Percentiles rank a stretch among this genome's conserved stretches.
These are phyloP conservation scores for Rosa chinensis DNA, from an alignment of 306 rosid species.

Conservation along the genomic window DNA sequence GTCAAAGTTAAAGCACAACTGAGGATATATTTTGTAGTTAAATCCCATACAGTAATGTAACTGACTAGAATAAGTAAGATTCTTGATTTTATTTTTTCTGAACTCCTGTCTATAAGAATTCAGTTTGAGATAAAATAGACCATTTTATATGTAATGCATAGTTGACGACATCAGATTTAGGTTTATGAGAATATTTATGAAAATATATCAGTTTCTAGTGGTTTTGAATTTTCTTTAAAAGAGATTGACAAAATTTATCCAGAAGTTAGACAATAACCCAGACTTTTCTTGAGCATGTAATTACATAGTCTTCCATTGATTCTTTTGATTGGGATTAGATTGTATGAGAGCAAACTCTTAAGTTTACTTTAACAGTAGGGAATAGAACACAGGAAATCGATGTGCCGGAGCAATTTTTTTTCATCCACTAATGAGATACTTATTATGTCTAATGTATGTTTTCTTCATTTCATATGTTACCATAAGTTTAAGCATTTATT, in stretches of 20 bases:
- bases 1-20: neutral
- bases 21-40: neutral
- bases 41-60: neutral
- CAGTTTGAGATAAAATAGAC: neutral
- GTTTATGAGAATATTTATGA: conserved; percentile 1
- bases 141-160: neutral
- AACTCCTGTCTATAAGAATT: neutral
- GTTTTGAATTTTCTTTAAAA: too few species aligned
- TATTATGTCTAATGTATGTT: neutral
- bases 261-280: too few species aligned
- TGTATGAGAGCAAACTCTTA: neutral
- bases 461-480: neutral
- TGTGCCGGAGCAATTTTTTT: neutral
- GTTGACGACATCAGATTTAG: neutral
- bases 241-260: too few species aligned
- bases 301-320: neutral
- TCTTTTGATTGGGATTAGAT: neutral
- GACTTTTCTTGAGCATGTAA: neutral
- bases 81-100: neutral
- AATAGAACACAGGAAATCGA: neutral
- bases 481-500: neutral
- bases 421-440: neutral
- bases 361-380: conserved; percentile 1
- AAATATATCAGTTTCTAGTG: neutral
- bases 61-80: neutral